Evolutionary conservation across 2,329 filamentous ascomycete species (phyloP).

Genomic region (Alternaria rosae): DNA sequence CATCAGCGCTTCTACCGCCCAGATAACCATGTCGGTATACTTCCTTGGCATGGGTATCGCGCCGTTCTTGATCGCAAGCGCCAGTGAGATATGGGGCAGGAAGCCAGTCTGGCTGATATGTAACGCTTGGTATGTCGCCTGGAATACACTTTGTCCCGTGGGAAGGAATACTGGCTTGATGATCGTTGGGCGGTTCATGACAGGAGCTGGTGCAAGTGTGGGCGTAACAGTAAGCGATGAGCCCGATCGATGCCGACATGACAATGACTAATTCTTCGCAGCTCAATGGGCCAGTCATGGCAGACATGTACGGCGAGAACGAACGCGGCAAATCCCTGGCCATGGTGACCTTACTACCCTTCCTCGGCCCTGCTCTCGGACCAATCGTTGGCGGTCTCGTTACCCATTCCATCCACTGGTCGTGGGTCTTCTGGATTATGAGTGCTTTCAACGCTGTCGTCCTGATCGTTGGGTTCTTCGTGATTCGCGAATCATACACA

Average conservation of each 20-base stretch:
- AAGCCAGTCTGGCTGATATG: conserved; percentile 12
- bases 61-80: conserved; percentile 14
- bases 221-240: conserved; percentile 12
- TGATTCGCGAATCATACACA: conserved; percentile 56
- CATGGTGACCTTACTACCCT: conserved; percentile 16
- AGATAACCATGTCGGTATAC: conserved; percentile 18
- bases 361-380: conserved; percentile 34
- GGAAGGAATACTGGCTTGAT: conserved; percentile 11
- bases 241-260: neutral
- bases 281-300: conserved; percentile 24
- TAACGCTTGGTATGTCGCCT: conserved; percentile 20
- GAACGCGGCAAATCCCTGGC: conserved; percentile 23
- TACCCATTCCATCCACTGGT: conserved; percentile 25
- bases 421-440: conserved; percentile 35
- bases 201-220: conserved; percentile 21
- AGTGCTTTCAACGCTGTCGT: neutral
- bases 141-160: conserved; percentile 18
- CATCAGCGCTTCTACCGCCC: conserved; percentile 15
- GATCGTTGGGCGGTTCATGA: conserved; percentile 21
- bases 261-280: neutral
- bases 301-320: conserved; percentile 18
- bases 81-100: conserved; percentile 19
- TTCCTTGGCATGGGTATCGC: conserved; percentile 24
- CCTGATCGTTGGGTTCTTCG: conserved; percentile 34
- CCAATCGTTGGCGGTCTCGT: conserved; percentile 35